These are phyloP conservation scores for Casuarina glauca DNA, from an alignment of 306 rosid species.

Conservation along the genomic window DNA sequence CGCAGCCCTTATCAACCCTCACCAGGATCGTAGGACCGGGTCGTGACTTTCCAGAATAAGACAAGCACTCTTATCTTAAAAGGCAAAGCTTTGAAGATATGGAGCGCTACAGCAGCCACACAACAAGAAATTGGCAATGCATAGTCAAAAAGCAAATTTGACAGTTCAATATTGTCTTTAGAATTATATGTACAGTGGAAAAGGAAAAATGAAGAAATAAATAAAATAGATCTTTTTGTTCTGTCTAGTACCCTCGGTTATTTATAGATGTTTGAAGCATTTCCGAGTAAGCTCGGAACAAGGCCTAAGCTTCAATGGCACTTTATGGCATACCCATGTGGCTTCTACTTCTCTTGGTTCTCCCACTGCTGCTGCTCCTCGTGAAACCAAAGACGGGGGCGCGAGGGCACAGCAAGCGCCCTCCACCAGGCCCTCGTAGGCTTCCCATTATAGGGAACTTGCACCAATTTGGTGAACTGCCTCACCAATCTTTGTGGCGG, in stretches of 20 bases:
- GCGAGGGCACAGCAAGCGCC: background rate
- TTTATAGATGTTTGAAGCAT: background rate
- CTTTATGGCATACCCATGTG: background rate
- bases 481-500: constrained; percentile 25
- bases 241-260: background rate
- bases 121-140: too few relatives aligned
- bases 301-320: background rate
- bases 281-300: background rate
- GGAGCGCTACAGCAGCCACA: too few relatives aligned
- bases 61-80: too few relatives aligned
- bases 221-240: background rate
- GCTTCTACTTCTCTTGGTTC: background rate
- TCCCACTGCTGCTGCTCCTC: constrained; percentile 4
- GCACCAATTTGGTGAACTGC: constrained; percentile 33
- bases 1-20: too few relatives aligned
- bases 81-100: too few relatives aligned
- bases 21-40: too few relatives aligned
- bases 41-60: too few relatives aligned
- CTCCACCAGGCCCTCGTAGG: constrained; percentile 42
- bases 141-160: too few relatives aligned
- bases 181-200: too few relatives aligned
- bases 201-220: background rate
- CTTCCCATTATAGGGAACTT: constrained; percentile 46
- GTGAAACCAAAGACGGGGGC: background rate
- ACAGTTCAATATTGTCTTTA: too few relatives aligned